These are phyloP conservation scores for Saksenaea oblongispora DNA, from an alignment of 371 early-diverging fungal species.

Conservation along the genomic window DNA sequence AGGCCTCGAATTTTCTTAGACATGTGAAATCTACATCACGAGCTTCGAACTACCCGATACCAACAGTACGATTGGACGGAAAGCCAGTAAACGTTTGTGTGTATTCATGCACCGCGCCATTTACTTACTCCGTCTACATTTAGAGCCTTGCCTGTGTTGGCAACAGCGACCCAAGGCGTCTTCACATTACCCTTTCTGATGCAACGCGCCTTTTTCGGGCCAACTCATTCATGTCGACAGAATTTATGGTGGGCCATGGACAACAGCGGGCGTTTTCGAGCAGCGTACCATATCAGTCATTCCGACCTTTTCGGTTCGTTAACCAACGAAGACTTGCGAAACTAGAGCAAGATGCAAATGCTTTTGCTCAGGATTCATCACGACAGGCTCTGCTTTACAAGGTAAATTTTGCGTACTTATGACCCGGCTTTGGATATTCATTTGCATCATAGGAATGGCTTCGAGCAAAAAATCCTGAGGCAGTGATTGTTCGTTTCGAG, in stretches of 20 bases:
- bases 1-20: slow-evolving; percentile 13
- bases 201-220: slow-evolving; percentile 4
- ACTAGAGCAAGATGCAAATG: slow-evolving; percentile 73
- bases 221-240: background rate
- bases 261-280: slow-evolving; percentile 10
- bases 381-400: slow-evolving; percentile 75
- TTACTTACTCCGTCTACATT: background rate
- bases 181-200: slow-evolving; percentile 1
- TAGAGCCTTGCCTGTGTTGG: background rate
- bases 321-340: slow-evolving; percentile 56
- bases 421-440: background rate
- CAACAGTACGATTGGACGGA: background rate
- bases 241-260: background rate
- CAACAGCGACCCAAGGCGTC: background rate
- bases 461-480: slow-evolving; percentile 59
- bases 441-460: slow-evolving; percentile 58
- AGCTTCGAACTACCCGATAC: background rate
- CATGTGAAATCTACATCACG: slow-evolving; percentile 10
- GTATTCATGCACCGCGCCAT: background rate
- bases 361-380: slow-evolving; percentile 58
- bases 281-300: slow-evolving; percentile 3
- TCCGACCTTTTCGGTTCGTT: slow-evolving; percentile 34
- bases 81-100: background rate
- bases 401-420: slow-evolving; percentile 33
- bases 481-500: slow-evolving; percentile 73